Evolutionary conservation across 1,139 yeast species (phyloP).

Genomic region (Petasospora fabianii): DNA sequence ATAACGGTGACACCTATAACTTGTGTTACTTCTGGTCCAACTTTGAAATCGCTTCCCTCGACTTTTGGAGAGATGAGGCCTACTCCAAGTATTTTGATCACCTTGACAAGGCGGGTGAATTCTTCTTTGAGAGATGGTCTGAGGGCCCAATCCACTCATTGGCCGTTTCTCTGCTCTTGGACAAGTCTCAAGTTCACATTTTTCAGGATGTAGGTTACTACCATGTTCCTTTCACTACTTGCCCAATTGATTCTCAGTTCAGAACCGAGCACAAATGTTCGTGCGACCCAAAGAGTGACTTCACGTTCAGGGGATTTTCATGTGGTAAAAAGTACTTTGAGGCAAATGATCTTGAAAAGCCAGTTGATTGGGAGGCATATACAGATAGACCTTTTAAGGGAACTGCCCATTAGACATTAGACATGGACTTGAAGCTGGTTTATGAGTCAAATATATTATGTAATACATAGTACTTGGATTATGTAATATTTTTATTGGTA

Average conservation of each 20-base stretch:
- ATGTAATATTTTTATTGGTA: neutral
- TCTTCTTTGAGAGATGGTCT: constrained; percentile 95
- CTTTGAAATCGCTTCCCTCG: constrained; percentile 78
- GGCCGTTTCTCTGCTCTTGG: constrained; percentile 48
- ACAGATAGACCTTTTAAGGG: too few relatives aligned
- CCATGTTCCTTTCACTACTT: constrained; percentile 57
- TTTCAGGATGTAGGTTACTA: constrained; percentile 55
- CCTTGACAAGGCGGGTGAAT: constrained; percentile 77
- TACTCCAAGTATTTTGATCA: constrained; percentile 66
- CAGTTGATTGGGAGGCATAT: too few relatives aligned
- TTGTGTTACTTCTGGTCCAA: constrained; percentile 92
- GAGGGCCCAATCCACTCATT: constrained; percentile 91
- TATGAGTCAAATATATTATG: too few relatives aligned
- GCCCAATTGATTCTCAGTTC: too few relatives aligned
- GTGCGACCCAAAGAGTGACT: too few relatives aligned
- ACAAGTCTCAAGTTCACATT: constrained; percentile 46
- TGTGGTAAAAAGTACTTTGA: too few relatives aligned
- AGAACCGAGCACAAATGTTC: too few relatives aligned
- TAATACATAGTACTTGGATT: constrained; percentile 38
- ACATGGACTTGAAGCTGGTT: too few relatives aligned
- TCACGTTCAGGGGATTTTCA: too few relatives aligned
- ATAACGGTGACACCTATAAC: constrained; percentile 66
- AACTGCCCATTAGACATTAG: too few relatives aligned
- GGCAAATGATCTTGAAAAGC: too few relatives aligned
- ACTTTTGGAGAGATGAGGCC: constrained; percentile 68